phyloP scores from a whole-genome alignment of 2,329 filamentous ascomycete genomes.

The Sordariomycetes sp. region DNA sequence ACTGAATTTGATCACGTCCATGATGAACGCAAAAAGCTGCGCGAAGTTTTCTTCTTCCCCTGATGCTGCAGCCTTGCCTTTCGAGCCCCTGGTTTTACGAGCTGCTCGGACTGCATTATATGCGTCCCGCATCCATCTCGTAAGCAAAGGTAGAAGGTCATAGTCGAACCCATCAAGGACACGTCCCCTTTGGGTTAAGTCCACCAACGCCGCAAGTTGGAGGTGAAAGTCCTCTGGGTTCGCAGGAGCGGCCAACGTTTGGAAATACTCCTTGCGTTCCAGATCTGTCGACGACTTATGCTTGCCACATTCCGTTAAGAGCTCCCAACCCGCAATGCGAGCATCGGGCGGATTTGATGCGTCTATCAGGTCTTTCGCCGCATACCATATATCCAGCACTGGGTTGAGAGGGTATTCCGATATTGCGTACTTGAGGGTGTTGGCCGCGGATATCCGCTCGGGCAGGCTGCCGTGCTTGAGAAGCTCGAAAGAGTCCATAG shows the following conservation, averaged over 20 bases:
- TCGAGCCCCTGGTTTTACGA: conserved; percentile 37
- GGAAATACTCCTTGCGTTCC: conserved; percentile 57
- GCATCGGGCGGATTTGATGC: conserved; percentile 41
- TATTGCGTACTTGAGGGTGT: conserved; percentile 45
- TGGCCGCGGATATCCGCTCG: conserved; percentile 49
- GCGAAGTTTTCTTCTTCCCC: conserved; percentile 54
- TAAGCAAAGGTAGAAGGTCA: conserved; percentile 53
- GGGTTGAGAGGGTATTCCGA: conserved; percentile 50
- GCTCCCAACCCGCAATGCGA: conserved; percentile 54
- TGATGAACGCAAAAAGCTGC: conserved; percentile 55
- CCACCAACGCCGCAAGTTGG: conserved; percentile 53
- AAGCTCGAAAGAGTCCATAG: conserved; percentile 44
- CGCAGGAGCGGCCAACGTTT: conserved; percentile 46
- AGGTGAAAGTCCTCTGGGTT: conserved; percentile 56
- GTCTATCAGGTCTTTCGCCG: conserved; percentile 56
- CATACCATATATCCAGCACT: conserved; percentile 56
- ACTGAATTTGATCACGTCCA: conserved; percentile 67
- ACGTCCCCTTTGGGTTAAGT: conserved; percentile 52
- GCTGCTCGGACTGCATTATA: conserved; percentile 45
- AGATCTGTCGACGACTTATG: conserved; percentile 54
- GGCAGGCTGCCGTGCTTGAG: conserved; percentile 40
- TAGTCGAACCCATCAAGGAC: conserved; percentile 59
- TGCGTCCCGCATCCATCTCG: conserved; percentile 46
- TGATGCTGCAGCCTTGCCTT: conserved; percentile 23
- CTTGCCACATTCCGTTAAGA: conserved; percentile 57